Percentiles rank a stretch among this genome's conserved stretches.
phyloP scores from a whole-genome alignment of 2,329 filamentous ascomycete genomes.

The Cryphonectria japonica region DNA sequence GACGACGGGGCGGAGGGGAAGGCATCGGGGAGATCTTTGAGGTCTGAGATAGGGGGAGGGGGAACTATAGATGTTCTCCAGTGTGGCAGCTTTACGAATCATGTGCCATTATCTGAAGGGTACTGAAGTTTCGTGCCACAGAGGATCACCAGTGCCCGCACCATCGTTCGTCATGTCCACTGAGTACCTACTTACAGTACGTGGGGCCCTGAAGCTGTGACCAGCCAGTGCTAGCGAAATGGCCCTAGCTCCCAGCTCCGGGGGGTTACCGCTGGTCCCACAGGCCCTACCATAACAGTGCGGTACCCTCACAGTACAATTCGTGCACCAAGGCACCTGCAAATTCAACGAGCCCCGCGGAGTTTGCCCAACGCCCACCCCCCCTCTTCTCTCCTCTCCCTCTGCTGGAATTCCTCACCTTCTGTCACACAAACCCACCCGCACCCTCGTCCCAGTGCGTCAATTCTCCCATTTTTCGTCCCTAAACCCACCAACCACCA shows the following conservation, averaged over 20 bases:
- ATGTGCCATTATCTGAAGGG: not conserved
- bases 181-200: not conserved
- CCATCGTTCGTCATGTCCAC: not conserved
- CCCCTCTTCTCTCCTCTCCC: constrained; percentile 5
- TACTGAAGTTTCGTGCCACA: not conserved
- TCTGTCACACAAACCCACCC: not conserved
- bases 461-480: constrained; percentile 16
- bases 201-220: not conserved
- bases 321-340: constrained; percentile 22
- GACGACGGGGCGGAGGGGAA: constrained; percentile 58
- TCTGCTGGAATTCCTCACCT: no score
- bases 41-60: constrained; percentile 44
- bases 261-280: not conserved
- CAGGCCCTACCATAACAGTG: not conserved
- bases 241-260: not conserved
- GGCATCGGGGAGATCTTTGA: constrained; percentile 69
- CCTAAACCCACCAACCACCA: constrained; percentile 15
- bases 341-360: constrained; percentile 27
- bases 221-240: not conserved
- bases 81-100: not conserved
- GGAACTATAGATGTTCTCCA: not conserved
- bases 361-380: constrained; percentile 13
- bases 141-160: not conserved
- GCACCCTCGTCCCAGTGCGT: constrained; percentile 17
- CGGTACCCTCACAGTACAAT: constrained; percentile 8